Evolutionary conservation across 73 alveolate genomes (phyloP), one percentile per base, ranked within the genome.

Genomic region (Symbiodinium pilosum): DNA sequence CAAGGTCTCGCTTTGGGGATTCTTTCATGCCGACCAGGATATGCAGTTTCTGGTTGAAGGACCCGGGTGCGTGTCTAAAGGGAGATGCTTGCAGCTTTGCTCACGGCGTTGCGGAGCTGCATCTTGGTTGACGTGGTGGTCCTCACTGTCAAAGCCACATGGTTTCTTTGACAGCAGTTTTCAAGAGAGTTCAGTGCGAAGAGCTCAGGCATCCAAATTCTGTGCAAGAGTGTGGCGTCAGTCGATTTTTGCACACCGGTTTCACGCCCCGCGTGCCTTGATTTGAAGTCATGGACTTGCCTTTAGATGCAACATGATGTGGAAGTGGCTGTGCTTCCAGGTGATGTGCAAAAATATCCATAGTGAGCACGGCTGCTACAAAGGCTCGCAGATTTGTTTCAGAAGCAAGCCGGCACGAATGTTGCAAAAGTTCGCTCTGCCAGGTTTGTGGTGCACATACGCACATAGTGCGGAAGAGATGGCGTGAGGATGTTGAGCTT

Each of bases 61-160:
- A 41, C 71, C 95, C 95, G 14, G 32, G 36, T n/a, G 12, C 21
- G 24, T 89, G 95, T 44, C 39, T 18, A 5, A 89, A 64, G 86
- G 95, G 95, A 44, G 95, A 89, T 18, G 36, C 43, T 47, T 89
- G 95, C 87, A 89, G 87, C 71, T 89, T 64, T 30, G 95, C 95
- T 16, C 95, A 89, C 38, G 95, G 95, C 43, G 21, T 64, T 7
- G 47, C 43, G 40, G 95, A 89, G 73, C 73, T 89, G 95, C 87
- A 43, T 73, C 95, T 41, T 42, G 12, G 42, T 43, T 73, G 41
- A 34, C 14, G 12, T 73, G 24, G 42, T n/a, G n/a, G n/a, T n/a
- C n/a, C n/a, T n/a, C n/a, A n/a, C n/a, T n/a, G n/a, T 73, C 39
- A 30, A 12, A 28, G 5, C 81, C 24, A 0, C 9, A 4, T 28